phyloP scores from a whole-genome alignment of 192 early-diverging fungal species.

The Coemansia sp. region DNA sequence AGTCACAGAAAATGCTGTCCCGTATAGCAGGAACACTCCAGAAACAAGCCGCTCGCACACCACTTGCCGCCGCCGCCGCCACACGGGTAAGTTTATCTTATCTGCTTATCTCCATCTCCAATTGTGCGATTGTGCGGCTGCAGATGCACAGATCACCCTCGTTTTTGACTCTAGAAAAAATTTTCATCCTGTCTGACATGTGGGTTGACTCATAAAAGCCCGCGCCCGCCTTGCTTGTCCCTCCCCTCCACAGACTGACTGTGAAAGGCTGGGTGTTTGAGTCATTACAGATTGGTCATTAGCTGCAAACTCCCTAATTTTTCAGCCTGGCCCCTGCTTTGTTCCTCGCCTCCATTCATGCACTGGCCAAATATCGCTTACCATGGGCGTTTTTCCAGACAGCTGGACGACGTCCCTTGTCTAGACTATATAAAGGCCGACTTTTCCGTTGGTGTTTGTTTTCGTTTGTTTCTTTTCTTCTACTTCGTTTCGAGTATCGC shows the following conservation, averaged over 20 bases:
- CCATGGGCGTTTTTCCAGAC: not conserved
- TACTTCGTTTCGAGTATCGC: no score
- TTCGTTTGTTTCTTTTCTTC: not conserved
- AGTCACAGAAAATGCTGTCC: conserved; percentile 32
- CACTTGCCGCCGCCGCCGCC: conserved; percentile 20
- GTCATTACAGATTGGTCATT: no score
- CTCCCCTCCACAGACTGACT: no score
- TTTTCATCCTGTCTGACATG: no score
- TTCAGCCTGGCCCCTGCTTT: not conserved
- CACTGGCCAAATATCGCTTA: not conserved
- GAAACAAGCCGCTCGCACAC: conserved; percentile 26
- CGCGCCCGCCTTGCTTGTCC: no score
- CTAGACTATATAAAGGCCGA: not conserved
- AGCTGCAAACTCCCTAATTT: no score
- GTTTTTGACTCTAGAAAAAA: not conserved
- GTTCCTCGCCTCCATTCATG: not conserved
- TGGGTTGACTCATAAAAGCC: no score
- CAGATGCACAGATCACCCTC: not conserved
- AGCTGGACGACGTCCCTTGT: not conserved
- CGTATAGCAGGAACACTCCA: conserved; percentile 27
- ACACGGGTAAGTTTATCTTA: conserved; percentile 34
- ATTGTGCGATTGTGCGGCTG: not conserved
- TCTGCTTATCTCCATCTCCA: conserved; percentile 1
- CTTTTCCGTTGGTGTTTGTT: not conserved
- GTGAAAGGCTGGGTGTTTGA: no score